Base-by-base conservation (phyloP, 2,329 filamentous ascomycete species). In the Ophiocordyceps polyrhachis-furcata region DNA sequence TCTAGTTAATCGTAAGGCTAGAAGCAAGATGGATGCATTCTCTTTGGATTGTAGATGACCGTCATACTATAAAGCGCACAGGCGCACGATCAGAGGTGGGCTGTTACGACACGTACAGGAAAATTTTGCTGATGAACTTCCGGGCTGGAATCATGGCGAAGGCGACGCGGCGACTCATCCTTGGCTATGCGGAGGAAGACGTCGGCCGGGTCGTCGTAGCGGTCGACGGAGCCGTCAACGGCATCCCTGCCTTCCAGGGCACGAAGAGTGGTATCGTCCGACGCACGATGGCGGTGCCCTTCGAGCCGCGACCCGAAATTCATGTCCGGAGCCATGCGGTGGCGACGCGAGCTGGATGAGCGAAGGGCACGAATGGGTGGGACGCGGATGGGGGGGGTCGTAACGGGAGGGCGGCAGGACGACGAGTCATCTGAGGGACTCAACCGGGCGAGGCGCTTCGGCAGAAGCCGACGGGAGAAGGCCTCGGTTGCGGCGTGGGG, bases 131-230 rank as follows among this genome's bases (percentile, higher is more conserved):
- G 60, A 37, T 51, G 53, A 44, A 59, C 59, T 21, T 59, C 57
- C 5, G 49, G 50, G 23, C 56, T 52, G 40, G 58, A 59, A 7
- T 61, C 59, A 40, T 65, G 62, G 9, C 53, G 48, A 17, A 55
- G 52, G 43, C 62, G 65, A 42, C 61, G 64, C 15, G 57, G 53
- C 14, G 65, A 51, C 49, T 76, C 72, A 47, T 77, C 71, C 12
- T 68, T 63, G 13, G 74, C 73, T 47, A 78, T 76, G 45, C 64
- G 69, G 48, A 78, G 65, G 49, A 77, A 78, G 38, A 77, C 61
- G 49, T 78, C 74, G 37, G 70, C 71, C 4, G 66, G 71, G 49
- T 75, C 73, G 45, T 55, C 11, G 52, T 46, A 53, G 55, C 41
- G 53, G 60, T 14, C 19, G 38, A 41, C 11, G 11, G 56, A 51